phyloP scores from a whole-genome alignment of 805 yeast genomes.

The Ogataea siamensis region DNA sequence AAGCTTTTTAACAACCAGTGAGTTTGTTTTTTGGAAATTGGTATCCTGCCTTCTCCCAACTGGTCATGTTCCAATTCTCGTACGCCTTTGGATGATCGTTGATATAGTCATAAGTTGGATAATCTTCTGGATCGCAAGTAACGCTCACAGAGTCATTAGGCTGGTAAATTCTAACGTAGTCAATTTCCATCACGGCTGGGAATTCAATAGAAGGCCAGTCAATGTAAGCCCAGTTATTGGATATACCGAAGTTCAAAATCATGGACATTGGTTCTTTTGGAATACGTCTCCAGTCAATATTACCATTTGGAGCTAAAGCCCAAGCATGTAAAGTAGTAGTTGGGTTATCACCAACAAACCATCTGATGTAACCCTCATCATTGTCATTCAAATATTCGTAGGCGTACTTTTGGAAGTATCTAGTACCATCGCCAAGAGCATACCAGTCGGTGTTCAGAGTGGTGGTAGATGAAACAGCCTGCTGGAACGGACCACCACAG shows the following conservation, averaged over 20 bases:
- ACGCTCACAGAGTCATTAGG: constrained; percentile 58
- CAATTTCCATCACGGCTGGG: constrained; percentile 76
- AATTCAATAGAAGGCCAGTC: constrained; percentile 81
- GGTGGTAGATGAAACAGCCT: constrained; percentile 83
- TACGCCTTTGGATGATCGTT: constrained; percentile 68
- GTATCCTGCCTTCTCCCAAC: constrained; percentile 78
- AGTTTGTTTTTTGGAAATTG: constrained; percentile 59
- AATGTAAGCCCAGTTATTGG: constrained; percentile 90
- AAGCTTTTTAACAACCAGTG: constrained; percentile 36
- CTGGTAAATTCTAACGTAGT: constrained; percentile 90
- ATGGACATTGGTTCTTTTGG: constrained; percentile 93
- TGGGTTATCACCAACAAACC: constrained; percentile 83
- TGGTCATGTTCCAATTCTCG: constrained; percentile 62
- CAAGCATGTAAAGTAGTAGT: constrained; percentile 70
- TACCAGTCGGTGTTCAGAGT: constrained; percentile 83
- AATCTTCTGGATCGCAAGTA: constrained; percentile 84
- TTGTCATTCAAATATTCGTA: constrained; percentile 75
- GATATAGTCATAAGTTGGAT: constrained; percentile 86
- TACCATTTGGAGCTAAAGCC: constrained; percentile 88
- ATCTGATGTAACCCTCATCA: constrained; percentile 69
- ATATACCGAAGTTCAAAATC: constrained; percentile 82
- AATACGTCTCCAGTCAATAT: constrained; percentile 76
- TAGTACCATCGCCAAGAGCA: constrained; percentile 52
- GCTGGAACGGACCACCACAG: constrained; percentile 91
- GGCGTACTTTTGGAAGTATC: constrained; percentile 68